Percentiles rank a stretch among this genome's conserved stretches.
These are phyloP conservation scores for Endotrypanum monterogeii DNA, from an alignment of 208 protist species.

Conservation along the genomic window DNA sequence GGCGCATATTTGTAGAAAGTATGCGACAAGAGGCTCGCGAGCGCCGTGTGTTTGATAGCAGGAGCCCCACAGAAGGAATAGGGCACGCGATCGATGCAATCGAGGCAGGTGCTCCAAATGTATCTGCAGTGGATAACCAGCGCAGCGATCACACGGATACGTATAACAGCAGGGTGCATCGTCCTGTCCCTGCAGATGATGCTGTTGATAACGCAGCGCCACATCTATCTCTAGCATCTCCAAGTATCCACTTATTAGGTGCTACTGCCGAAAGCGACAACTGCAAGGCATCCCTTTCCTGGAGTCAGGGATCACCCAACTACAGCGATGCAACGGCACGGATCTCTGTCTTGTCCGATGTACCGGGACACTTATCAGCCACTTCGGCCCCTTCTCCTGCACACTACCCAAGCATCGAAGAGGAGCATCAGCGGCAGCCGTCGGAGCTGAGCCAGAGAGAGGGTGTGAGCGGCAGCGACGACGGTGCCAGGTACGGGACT, in stretches of 20 bases:
- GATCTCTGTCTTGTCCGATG: neutral
- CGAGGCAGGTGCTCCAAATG: neutral
- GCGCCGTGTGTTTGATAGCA: constrained; percentile 8
- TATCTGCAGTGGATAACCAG: neutral
- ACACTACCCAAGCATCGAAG: neutral
- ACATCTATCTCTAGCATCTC: neutral
- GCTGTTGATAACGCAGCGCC: neutral
- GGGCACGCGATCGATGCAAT: neutral
- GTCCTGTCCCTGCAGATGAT: neutral
- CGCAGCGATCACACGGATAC: neutral
- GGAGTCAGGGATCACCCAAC: no score
- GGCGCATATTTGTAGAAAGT: constrained; percentile 22
- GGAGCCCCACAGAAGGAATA: neutral
- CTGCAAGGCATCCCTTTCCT: neutral
- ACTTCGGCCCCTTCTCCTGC: neutral
- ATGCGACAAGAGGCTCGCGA: constrained; percentile 34
- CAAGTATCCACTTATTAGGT: neutral
- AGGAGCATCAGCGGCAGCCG: constrained; percentile 1
- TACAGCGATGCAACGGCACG: neutral
- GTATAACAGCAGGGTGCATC: neutral
- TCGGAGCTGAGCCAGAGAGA: no score
- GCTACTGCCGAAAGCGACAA: neutral
- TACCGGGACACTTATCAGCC: neutral
- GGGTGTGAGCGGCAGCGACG: neutral
- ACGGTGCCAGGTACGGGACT: neutral